phyloP scores from a whole-genome alignment of 2,329 filamentous ascomycete species.

The Aspergillus aculeatus region DNA sequence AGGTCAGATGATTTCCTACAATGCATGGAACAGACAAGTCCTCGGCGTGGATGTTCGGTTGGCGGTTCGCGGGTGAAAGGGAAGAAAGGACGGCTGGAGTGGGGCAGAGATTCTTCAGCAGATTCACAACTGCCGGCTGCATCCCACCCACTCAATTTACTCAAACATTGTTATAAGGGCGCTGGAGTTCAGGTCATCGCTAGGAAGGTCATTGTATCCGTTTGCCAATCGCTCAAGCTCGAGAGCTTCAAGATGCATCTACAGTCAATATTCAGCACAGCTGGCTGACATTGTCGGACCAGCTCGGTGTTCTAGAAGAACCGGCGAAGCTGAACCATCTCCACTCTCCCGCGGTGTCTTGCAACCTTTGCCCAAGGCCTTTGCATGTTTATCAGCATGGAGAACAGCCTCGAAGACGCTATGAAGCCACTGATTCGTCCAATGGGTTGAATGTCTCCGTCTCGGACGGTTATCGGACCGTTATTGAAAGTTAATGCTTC shows the following conservation, averaged over 20 bases:
- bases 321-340: not conserved
- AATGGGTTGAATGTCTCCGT: not conserved
- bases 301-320: not conserved
- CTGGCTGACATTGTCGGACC: not conserved
- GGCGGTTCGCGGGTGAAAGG: no score
- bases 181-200: not conserved
- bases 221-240: no score
- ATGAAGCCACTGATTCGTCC: not conserved
- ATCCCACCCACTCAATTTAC: not conserved
- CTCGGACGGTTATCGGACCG: not conserved
- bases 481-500: not conserved
- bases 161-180: not conserved
- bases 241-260: not conserved
- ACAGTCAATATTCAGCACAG: not conserved
- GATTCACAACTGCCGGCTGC: not conserved
- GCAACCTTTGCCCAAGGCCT: not conserved
- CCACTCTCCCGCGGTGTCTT: not conserved
- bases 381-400: not conserved
- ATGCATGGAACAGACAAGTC: no score
- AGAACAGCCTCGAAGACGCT: not conserved
- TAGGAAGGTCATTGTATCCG: no score
- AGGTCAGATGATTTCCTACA: no score
- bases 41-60: no score
- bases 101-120: no score
- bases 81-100: no score